phyloP scores from a whole-genome alignment of 1,284 basidiomycete species.

The Macrocybe sp. region DNA sequence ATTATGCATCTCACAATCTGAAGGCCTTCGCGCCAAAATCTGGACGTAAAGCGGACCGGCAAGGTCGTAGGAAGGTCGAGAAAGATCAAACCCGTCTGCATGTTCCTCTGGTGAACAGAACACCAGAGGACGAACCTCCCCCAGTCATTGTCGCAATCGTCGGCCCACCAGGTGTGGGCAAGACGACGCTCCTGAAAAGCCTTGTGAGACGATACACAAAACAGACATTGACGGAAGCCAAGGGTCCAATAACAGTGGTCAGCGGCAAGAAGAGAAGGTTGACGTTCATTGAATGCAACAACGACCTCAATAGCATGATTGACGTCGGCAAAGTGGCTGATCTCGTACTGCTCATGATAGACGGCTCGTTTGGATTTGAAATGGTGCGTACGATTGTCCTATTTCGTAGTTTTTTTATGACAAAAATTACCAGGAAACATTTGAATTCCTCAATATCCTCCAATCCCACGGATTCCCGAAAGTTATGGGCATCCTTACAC shows the following conservation, averaged over 20 bases:
- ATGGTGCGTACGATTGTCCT: constrained; percentile 61
- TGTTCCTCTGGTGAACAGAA: constrained; percentile 93
- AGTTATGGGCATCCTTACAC: constrained; percentile 94
- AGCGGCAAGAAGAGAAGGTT: constrained; percentile 88
- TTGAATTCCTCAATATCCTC: constrained; percentile 97
- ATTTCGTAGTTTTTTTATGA: neutral
- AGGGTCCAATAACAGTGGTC: constrained; percentile 96
- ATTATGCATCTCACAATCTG: constrained; percentile 2
- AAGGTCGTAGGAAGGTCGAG: constrained; percentile 89
- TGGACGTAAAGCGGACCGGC: constrained; percentile 81
- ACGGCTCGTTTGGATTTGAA: constrained; percentile 97
- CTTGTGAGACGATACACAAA: constrained; percentile 93
- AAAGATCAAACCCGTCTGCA: constrained; percentile 93
- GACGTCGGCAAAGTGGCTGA: constrained; percentile 97
- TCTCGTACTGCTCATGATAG: constrained; percentile 94
- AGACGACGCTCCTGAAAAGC: constrained; percentile 91
- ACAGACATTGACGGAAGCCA: constrained; percentile 86
- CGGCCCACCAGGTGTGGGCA: constrained; percentile 95
- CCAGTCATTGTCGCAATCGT: constrained; percentile 97
- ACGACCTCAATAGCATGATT: constrained; percentile 97
- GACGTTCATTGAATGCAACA: constrained; percentile 97
- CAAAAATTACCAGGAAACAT: constrained; percentile 76
- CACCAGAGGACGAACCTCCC: constrained; percentile 88
- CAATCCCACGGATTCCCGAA: constrained; percentile 98
- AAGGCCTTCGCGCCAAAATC: constrained; percentile 95